phyloP scores from a whole-genome alignment of 805 yeast species.

The Spathaspora boniae region DNA sequence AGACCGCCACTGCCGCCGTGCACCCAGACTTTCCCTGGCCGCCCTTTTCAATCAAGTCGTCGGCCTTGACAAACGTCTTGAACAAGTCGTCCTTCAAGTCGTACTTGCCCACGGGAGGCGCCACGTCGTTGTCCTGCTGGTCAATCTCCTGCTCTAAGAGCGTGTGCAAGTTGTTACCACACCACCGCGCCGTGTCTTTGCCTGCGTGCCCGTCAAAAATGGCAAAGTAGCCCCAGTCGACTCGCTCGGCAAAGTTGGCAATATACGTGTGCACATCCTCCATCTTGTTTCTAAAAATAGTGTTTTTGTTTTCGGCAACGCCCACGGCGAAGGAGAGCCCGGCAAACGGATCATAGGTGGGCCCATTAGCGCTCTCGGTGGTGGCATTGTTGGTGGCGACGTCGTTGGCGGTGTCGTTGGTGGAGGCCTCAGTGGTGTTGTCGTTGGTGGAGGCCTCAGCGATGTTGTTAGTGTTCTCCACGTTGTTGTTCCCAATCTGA shows the following conservation, averaged over 20 bases:
- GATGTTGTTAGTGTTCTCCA: too few species aligned
- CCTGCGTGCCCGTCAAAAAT: conserved; percentile 98
- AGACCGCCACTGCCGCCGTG: conserved; percentile 91
- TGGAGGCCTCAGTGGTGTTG: not conserved
- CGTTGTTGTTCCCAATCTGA: too few species aligned
- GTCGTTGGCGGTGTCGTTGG: conserved; percentile 1
- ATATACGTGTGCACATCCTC: conserved; percentile 95
- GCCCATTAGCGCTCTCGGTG: not conserved
- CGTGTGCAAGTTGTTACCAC: conserved; percentile 80
- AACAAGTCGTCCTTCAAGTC: conserved; percentile 67
- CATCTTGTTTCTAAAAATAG: conserved; percentile 81
- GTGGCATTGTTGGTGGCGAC: not conserved
- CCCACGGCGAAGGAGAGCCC: conserved; percentile 79
- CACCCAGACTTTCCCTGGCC: conserved; percentile 79
- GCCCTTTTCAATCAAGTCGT: conserved; percentile 56
- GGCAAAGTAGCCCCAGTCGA: conserved; percentile 95
- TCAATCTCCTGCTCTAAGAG: conserved; percentile 56
- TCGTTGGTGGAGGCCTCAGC: conserved; percentile 5
- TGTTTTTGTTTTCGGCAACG: conserved; percentile 85
- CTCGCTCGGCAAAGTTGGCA: conserved; percentile 84
- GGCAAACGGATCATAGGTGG: conserved; percentile 41
- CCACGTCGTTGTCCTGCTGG: conserved; percentile 8
- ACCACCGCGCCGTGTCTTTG: conserved; percentile 87
- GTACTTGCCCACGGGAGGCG: conserved; percentile 17
- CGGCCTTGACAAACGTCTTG: conserved; percentile 73